phyloP scores from a whole-genome alignment of 306 rosid species.

The Casuarina glauca region DNA sequence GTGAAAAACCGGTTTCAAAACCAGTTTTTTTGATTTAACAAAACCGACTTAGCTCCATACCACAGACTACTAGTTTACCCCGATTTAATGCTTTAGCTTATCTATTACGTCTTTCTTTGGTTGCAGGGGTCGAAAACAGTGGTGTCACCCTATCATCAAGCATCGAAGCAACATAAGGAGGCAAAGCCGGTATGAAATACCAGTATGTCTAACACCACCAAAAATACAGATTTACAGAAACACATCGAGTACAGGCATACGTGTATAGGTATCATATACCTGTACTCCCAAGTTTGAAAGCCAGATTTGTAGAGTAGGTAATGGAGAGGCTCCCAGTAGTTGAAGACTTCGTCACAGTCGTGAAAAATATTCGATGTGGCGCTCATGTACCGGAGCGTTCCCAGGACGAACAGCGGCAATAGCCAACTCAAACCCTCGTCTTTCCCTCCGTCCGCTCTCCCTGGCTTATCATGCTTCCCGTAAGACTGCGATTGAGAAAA shows the following conservation, averaged over 20 bases:
- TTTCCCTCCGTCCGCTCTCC: slow-evolving; percentile 35
- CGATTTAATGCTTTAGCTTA: too few relatives aligned
- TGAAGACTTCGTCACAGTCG: slow-evolving; percentile 97
- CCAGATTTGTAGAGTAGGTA: slow-evolving; percentile 94
- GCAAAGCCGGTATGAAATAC: too few relatives aligned
- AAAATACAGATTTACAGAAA: neutral
- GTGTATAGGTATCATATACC: slow-evolving; percentile 25
- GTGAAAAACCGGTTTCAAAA: too few relatives aligned
- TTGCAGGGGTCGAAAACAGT: too few relatives aligned
- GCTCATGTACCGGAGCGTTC: slow-evolving; percentile 82
- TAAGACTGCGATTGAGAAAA: slow-evolving; percentile 34
- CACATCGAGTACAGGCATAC: neutral
- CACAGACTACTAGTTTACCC: too few relatives aligned
- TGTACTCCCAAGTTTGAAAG: slow-evolving; percentile 98
- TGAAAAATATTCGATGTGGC: slow-evolving; percentile 90
- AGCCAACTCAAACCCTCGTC: slow-evolving; percentile 67
- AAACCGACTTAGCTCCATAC: too few relatives aligned
- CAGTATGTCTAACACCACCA: neutral
- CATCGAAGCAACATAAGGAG: too few relatives aligned
- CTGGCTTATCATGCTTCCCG: slow-evolving; percentile 58
- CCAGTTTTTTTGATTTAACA: too few relatives aligned
- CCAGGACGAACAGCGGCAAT: slow-evolving; percentile 58
- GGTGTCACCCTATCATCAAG: too few relatives aligned
- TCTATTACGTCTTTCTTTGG: too few relatives aligned
- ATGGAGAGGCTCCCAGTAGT: slow-evolving; percentile 98